A percentile compares a stretch with the other conserved stretches of the same genome.
Conservation (phyloP, 176 grass and related monocot genomes). For the Oryza coarctata region DNA sequence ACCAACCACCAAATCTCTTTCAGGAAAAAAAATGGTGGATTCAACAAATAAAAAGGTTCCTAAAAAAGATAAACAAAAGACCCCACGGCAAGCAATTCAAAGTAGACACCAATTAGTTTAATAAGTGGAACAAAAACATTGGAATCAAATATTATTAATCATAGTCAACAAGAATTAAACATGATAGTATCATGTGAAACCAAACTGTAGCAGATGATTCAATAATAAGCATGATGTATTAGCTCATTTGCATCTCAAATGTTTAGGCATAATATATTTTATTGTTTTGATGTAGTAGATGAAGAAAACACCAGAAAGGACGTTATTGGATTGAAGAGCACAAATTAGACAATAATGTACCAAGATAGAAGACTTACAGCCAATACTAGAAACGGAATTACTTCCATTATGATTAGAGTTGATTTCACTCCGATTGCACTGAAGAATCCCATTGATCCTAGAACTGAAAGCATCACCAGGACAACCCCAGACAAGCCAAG, state of each 20-base stretch:
- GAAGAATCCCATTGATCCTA: conserved; percentile 93
- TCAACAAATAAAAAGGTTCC: conserved; percentile 22
- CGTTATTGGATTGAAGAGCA: neutral
- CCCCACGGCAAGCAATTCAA: conserved; percentile 1
- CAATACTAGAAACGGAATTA: conserved; percentile 96
- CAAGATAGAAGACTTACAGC: conserved; percentile 74
- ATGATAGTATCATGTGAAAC: neutral
- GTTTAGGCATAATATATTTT: neutral
- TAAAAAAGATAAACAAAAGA: conserved; percentile 7
- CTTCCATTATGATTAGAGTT: conserved; percentile 99
- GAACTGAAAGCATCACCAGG: conserved; percentile 92
- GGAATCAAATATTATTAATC: neutral
- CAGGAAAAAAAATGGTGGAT: neutral
- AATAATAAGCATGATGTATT: conserved; percentile 21
- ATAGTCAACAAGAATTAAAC: conserved; percentile 6
- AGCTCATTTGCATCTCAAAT: conserved; percentile 25
- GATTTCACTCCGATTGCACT: conserved; percentile 91
- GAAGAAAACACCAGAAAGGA: conserved; percentile 19
- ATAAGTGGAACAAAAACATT: neutral
- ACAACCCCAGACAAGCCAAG: conserved; percentile 89
- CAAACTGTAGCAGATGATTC: conserved; percentile 2
- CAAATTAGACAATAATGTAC: conserved; percentile 24
- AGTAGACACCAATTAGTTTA: conserved; percentile 14
- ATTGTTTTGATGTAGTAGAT: neutral
- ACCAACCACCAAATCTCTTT: neutral